A percentile compares a stretch with the other conserved stretches of the same genome.
Conservation (phyloP, 2,329 filamentous ascomycete species). For the Kalaharituber pfeilii region DNA sequence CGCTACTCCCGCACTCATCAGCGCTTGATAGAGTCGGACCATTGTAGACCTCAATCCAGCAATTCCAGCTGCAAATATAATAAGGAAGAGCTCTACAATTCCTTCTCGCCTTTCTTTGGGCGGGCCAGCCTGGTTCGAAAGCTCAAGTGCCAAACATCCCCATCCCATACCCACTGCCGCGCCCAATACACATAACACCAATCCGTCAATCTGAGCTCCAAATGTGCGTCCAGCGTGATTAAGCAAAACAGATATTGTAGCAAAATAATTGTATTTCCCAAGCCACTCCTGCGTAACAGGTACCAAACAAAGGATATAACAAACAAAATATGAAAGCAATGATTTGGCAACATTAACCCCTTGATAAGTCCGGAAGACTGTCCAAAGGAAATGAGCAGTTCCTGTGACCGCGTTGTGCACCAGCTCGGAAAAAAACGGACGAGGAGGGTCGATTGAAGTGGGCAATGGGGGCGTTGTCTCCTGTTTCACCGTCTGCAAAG, state of each 20-base stretch:
- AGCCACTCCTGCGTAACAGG: conserved; percentile 35
- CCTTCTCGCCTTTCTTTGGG: conserved; percentile 37
- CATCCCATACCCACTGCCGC: conserved; percentile 38
- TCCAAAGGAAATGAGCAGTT: conserved; percentile 28
- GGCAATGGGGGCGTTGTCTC: background rate
- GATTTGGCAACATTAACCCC: conserved; percentile 38
- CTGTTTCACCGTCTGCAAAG: conserved; percentile 5
- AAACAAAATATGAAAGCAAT: conserved; percentile 39
- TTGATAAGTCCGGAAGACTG: conserved; percentile 33
- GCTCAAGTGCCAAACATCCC: conserved; percentile 37
- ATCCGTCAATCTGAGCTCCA: conserved; percentile 41
- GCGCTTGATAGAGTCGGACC: conserved; percentile 39
- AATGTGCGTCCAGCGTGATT: conserved; percentile 41
- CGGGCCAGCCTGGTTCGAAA: conserved; percentile 35
- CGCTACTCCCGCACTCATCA: conserved; percentile 39
- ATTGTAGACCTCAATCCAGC: conserved; percentile 40
- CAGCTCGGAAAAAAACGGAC: conserved; percentile 1
- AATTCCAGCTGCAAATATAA: conserved; percentile 36
- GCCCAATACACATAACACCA: conserved; percentile 37
- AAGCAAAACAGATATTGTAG: conserved; percentile 39
- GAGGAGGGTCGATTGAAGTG: conserved; percentile 4
- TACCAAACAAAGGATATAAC: conserved; percentile 40
- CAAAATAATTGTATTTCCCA: conserved; percentile 39
- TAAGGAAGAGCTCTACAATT: conserved; percentile 38
- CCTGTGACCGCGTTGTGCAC: conserved; percentile 23